Evolutionary conservation across 1,284 basidiomycete genomes (phyloP).

Genomic region (Ceratobasidium sp.): DNA sequence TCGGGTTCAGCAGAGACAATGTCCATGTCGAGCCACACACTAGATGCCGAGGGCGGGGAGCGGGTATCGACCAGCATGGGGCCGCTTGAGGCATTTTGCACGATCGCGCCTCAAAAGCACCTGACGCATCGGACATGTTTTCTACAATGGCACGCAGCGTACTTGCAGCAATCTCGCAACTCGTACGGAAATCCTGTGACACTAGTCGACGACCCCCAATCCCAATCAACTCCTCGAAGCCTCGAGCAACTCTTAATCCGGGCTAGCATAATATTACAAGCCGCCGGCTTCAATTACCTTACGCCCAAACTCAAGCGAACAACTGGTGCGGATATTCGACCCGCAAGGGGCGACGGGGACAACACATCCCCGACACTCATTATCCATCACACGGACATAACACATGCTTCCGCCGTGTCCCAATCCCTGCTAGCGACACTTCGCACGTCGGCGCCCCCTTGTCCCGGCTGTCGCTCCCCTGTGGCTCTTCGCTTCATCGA

Average conservation of each 20-base stretch:
- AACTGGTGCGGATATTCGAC: background rate
- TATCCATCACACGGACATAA: slow-evolving; percentile 4
- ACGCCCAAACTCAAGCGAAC: slow-evolving; percentile 32
- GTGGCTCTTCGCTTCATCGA: slow-evolving; percentile 38
- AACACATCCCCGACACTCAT: slow-evolving; percentile 6
- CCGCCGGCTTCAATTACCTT: slow-evolving; percentile 38
- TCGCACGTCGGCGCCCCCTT: slow-evolving; percentile 37
- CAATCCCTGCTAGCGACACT: slow-evolving; percentile 35
- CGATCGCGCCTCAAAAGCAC: slow-evolving; percentile 52
- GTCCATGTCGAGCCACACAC: slow-evolving; percentile 44
- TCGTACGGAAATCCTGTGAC: slow-evolving; percentile 19
- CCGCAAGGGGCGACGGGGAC: background rate
- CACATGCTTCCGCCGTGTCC: background rate
- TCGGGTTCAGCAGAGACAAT: slow-evolving; percentile 51
- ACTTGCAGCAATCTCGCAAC: slow-evolving; percentile 48
- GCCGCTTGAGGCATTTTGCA: slow-evolving; percentile 53
- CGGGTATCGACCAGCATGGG: slow-evolving; percentile 43
- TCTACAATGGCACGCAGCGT: slow-evolving; percentile 52
- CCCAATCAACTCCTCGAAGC: slow-evolving; percentile 3
- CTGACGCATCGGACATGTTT: slow-evolving; percentile 52
- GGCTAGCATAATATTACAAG: slow-evolving; percentile 30
- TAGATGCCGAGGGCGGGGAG: slow-evolving; percentile 6
- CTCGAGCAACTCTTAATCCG: slow-evolving; percentile 37
- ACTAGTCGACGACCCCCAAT: background rate
- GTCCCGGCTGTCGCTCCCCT: slow-evolving; percentile 45